These are phyloP conservation scores for Solanum sitiens DNA, from an alignment of 257 asterid genomes.

Conservation along the genomic window DNA sequence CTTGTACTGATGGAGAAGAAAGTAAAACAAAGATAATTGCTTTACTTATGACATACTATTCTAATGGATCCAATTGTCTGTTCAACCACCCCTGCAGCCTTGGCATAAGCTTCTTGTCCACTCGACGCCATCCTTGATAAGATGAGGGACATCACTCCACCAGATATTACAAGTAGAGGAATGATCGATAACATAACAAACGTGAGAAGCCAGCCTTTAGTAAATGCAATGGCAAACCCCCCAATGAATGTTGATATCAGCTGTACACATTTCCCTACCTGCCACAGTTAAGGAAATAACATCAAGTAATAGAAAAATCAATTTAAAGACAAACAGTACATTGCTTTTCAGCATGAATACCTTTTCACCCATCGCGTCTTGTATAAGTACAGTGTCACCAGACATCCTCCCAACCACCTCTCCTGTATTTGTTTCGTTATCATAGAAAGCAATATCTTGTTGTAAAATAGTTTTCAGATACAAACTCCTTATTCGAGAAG, in stretches of 20 bases:
- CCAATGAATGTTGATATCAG: slow-evolving; percentile 57
- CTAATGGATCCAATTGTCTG: slow-evolving; percentile 79
- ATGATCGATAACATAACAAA: slow-evolving; percentile 66
- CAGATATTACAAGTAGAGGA: slow-evolving; percentile 66
- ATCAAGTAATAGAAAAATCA: background rate
- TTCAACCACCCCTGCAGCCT: slow-evolving; percentile 65
- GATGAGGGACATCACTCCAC: slow-evolving; percentile 50
- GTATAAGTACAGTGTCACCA: slow-evolving; percentile 88
- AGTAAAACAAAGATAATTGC: background rate
- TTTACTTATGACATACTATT: slow-evolving; percentile 30
- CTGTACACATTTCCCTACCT: slow-evolving; percentile 83
- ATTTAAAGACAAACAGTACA: background rate
- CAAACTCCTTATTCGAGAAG: slow-evolving; percentile 56
- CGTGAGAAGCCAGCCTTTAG: slow-evolving; percentile 79
- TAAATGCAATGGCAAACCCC: slow-evolving; percentile 60
- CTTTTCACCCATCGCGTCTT: slow-evolving; percentile 96
- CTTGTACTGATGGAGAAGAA: background rate
- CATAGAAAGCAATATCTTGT: slow-evolving; percentile 82
- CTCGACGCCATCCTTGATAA: slow-evolving; percentile 60
- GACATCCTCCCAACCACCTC: slow-evolving; percentile 88
- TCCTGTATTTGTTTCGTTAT: slow-evolving; percentile 67
- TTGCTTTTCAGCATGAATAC: slow-evolving; percentile 4
- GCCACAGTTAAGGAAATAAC: background rate
- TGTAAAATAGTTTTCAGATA: slow-evolving; percentile 56
- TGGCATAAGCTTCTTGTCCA: slow-evolving; percentile 71